These are phyloP conservation scores for Cardamine resedifolia DNA, from an alignment of 345 rosid species.

Conservation along the genomic window DNA sequence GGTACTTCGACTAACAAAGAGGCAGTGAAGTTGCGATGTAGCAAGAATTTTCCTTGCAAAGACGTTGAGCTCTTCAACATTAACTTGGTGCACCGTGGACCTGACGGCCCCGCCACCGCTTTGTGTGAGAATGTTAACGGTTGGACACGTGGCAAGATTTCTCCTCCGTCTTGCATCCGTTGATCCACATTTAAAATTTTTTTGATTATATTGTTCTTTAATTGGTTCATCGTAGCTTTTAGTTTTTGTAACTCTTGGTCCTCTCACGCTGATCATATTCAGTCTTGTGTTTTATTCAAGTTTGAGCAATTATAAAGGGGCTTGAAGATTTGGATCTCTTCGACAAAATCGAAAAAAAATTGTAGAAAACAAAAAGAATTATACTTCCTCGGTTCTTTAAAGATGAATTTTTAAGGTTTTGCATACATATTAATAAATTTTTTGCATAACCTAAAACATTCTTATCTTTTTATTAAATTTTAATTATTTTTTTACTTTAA, in stretches of 20 bases:
- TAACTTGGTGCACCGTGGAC: conserved; percentile 18
- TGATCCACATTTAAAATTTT: not conserved
- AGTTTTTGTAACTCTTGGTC: not conserved
- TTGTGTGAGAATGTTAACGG: conserved; percentile 37
- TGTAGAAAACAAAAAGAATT: no score
- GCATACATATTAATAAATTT: no score
- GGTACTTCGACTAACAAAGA: conserved; percentile 38
- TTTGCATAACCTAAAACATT: no score
- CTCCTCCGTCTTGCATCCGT: conserved; percentile 31
- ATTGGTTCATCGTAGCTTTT: conserved; percentile 1
- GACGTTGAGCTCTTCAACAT: conserved; percentile 29
- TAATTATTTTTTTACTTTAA: no score
- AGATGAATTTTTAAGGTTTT: no score
- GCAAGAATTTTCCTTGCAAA: conserved; percentile 36
- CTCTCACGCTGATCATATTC: not conserved
- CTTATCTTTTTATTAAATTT: no score
- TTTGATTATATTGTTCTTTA: not conserved
- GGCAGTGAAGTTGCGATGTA: conserved; percentile 43
- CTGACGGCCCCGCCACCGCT: conserved; percentile 32
- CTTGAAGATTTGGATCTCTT: not conserved
- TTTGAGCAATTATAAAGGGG: not conserved
- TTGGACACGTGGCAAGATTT: conserved; percentile 13
- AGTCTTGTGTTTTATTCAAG: not conserved
- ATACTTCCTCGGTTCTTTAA: no score
- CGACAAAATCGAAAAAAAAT: no score